Evolutionary conservation across 2,329 filamentous ascomycete genomes (phyloP), one percentile per base, ranked within the genome.

Genomic region (Hirsutella rhossiliensis): DNA sequence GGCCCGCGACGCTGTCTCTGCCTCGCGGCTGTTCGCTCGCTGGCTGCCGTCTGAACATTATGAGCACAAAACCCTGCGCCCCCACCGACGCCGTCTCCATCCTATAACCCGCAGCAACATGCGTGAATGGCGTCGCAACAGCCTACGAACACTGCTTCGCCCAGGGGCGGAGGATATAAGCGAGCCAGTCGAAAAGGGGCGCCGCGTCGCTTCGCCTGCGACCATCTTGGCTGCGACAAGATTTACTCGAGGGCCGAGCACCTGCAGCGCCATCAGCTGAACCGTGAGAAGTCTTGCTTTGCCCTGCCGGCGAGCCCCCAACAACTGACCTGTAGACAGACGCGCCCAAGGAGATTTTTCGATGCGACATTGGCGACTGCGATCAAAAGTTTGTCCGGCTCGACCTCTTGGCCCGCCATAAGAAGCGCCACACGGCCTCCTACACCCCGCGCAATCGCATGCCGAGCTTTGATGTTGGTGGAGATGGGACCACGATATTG

Each of bases 221-320:
- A 78, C 18, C 77, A 81, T 59, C 74, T 79, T 39, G 80, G 76
- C 32, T 92, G 85, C 61, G 82, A 82, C 50, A 89, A 88, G 71
- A 74, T 81, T 46, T 90, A 90, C 61, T 87, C 84, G 43, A 72
- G 85, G 48, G 83, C 84, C 9, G 85, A 90, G 61, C 85, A 90
- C 63, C 71, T 90, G 45, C 86, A 88, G 63, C 71, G 85, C 41
- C 85, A 90, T 63, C 83, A 89, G 65, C 61, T 90, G 56, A 90
- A 90, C 58, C 85, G 84, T 88, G 72, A 62, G 80, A 69, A 29
- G 29, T 38, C 40, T 28, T 36, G 41, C 43, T 38, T 45, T 38
- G 45, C 41, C 41, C 30, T 18, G 28, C 30, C 40, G 36, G 17
- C 11, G 13, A 17, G 12, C 5, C 31, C 4, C n/a, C 31, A 15